A percentile compares a stretch with the other conserved stretches of the same genome.
These are phyloP conservation scores for Chaetoscypha palmicola DNA, from an alignment of 2,329 filamentous ascomycete genomes.

Conservation along the genomic window DNA sequence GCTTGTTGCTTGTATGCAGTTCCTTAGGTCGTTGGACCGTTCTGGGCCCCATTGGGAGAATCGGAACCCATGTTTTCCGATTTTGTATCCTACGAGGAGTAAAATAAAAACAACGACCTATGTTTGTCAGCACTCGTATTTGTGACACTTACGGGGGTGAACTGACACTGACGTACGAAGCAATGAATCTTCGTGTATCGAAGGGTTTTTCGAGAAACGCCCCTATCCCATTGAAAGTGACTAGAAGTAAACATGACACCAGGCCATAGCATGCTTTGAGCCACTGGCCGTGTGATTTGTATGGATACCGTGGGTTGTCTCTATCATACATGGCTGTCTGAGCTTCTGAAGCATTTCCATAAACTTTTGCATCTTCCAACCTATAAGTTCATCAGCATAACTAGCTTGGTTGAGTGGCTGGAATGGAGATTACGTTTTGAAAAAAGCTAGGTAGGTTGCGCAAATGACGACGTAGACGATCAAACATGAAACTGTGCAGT, in stretches of 20 bases:
- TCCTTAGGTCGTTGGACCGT: constrained; percentile 33
- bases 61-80: constrained; percentile 32
- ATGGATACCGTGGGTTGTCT: constrained; percentile 33
- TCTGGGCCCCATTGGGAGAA: constrained; percentile 33
- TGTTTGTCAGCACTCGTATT: background rate
- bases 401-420: background rate
- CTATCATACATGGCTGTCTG: constrained; percentile 33
- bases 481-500: constrained; percentile 35
- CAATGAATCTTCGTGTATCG: constrained; percentile 32
- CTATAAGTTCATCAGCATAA: constrained; percentile 21
- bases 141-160: background rate
- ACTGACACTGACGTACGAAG: constrained; percentile 36
- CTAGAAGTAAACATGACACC: constrained; percentile 30
- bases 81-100: constrained; percentile 34
- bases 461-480: constrained; percentile 36
- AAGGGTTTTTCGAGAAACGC: constrained; percentile 33
- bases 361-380: constrained; percentile 34
- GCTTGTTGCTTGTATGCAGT: constrained; percentile 33
- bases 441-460: constrained; percentile 36
- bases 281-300: constrained; percentile 36
- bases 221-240: constrained; percentile 33
- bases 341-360: constrained; percentile 34
- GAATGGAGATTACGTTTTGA: constrained; percentile 29
- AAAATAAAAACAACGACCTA: constrained; percentile 34
- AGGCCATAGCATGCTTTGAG: constrained; percentile 34